Conservation (phyloP, 352 stramenopile species). For the Phytophthora nicotianae region DNA sequence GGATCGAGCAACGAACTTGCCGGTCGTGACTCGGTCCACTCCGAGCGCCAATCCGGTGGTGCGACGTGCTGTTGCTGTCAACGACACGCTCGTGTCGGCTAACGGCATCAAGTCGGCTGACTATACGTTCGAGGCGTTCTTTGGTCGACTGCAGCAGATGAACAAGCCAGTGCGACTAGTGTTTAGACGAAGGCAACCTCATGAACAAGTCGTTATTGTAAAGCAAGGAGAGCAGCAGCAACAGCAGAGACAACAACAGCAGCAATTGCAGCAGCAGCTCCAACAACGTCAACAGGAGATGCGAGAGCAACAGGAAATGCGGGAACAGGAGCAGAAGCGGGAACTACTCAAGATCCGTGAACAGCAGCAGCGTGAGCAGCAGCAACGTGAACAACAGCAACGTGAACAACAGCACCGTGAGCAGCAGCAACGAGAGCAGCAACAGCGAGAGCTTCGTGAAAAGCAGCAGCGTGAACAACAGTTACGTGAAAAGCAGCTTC, state of each 20-base stretch:
- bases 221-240: constrained; percentile 41
- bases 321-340: constrained; percentile 29
- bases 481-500: constrained; percentile 23
- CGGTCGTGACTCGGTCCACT: constrained; percentile 80
- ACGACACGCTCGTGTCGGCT: constrained; percentile 80
- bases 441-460: constrained; percentile 14
- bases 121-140: constrained; percentile 84
- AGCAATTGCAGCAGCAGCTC: constrained; percentile 31
- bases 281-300: constrained; percentile 33
- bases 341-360: constrained; percentile 27
- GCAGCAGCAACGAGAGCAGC: constrained; percentile 15
- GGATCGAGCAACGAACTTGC: constrained; percentile 65
- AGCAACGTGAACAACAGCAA: constrained; percentile 21
- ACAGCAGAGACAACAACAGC: constrained; percentile 28
- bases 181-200: constrained; percentile 54
- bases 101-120: constrained; percentile 75
- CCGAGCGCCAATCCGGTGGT: constrained; percentile 72
- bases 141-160: constrained; percentile 82
- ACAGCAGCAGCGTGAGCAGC: constrained; percentile 26
- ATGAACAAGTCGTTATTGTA: constrained; percentile 38
- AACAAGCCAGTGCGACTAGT: constrained; percentile 83
- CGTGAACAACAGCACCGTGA: constrained; percentile 21
- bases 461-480: constrained; percentile 21
- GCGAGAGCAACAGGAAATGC: constrained; percentile 23
- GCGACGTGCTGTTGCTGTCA: constrained; percentile 67